phyloP scores from a whole-genome alignment of 768 basidiomycete species.

The Saitozyma sp. region DNA sequence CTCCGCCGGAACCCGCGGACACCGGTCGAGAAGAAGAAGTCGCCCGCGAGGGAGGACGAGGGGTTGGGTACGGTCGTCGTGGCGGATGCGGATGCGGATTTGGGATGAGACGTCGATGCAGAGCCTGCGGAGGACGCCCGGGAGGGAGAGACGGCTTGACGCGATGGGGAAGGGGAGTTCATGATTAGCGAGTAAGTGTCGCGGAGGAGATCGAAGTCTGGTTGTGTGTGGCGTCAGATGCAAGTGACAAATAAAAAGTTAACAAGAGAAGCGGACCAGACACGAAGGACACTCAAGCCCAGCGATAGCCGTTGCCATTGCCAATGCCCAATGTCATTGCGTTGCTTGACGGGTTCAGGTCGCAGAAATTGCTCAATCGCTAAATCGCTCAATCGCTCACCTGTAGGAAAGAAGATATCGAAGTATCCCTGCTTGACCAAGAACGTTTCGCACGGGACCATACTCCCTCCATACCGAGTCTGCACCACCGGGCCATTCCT shows the following conservation, averaged over 20 bases:
- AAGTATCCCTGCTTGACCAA: conserved; percentile 94
- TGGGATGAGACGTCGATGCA: conserved; percentile 42
- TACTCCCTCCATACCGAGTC: conserved; percentile 78
- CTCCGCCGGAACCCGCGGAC: conserved; percentile 74
- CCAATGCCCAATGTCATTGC: too few species aligned
- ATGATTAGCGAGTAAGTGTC: conserved; percentile 89
- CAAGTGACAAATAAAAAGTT: too few species aligned
- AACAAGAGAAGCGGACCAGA: too few species aligned
- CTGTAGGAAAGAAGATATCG: conserved; percentile 97
- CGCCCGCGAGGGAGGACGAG: conserved; percentile 10
- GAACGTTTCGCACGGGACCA: conserved; percentile 84
- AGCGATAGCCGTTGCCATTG: neutral
- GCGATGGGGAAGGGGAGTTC: conserved; percentile 37
- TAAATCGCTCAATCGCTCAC: conserved; percentile 25
- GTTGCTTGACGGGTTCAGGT: too few species aligned
- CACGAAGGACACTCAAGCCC: neutral
- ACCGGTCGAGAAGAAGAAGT: conserved; percentile 70
- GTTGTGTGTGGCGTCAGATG: neutral
- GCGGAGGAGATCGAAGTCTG: conserved; percentile 71
- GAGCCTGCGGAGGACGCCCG: conserved; percentile 1
- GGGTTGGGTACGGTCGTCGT: conserved; percentile 2
- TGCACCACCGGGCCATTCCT: conserved; percentile 88
- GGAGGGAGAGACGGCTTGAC: too few species aligned
- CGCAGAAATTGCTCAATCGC: too few species aligned
- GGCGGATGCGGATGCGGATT: conserved; percentile 54